phyloP scores from a whole-genome alignment of 176 grass and related monocot genomes.

The Oryza longistaminata region DNA sequence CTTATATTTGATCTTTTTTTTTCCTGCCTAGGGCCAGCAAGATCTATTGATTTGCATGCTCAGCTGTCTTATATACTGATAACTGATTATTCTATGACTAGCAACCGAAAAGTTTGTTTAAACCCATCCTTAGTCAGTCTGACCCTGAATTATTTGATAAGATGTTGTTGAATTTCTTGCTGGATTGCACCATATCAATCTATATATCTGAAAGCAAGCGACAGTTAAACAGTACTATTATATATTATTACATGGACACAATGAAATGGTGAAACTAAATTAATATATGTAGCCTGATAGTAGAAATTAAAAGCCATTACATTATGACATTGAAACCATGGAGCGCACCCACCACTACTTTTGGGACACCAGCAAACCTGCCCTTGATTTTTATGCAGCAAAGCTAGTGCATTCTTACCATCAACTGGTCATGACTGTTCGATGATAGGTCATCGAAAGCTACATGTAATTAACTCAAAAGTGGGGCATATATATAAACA shows the following conservation, averaged over 20 bases:
- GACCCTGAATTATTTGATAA: not conserved
- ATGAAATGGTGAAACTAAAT: not conserved
- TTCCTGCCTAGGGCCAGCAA: not conserved
- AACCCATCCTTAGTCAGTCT: not conserved
- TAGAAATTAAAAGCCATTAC: not conserved
- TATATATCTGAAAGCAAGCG: not conserved
- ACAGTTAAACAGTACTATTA: not conserved
- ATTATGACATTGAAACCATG: not conserved
- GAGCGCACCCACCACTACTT: not conserved
- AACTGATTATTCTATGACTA: not conserved
- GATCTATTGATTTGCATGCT: not conserved
- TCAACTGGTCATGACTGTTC: not conserved
- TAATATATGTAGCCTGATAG: not conserved
- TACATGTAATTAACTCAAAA: not conserved
- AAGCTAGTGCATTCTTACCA: not conserved
- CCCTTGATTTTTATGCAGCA: not conserved
- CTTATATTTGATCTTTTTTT: not conserved
- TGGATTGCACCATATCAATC: not conserved
- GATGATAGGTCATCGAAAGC: not conserved
- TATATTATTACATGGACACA: not conserved
- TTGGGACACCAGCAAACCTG: not conserved
- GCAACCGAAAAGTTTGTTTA: not conserved
- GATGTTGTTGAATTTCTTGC: not conserved
- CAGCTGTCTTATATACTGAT: not conserved
- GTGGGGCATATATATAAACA: not conserved